Evolutionary conservation across 352 stramenopile genomes (phyloP), one percentile per base, ranked within the genome.

Genomic region (Phytophthora tentaculata): DNA sequence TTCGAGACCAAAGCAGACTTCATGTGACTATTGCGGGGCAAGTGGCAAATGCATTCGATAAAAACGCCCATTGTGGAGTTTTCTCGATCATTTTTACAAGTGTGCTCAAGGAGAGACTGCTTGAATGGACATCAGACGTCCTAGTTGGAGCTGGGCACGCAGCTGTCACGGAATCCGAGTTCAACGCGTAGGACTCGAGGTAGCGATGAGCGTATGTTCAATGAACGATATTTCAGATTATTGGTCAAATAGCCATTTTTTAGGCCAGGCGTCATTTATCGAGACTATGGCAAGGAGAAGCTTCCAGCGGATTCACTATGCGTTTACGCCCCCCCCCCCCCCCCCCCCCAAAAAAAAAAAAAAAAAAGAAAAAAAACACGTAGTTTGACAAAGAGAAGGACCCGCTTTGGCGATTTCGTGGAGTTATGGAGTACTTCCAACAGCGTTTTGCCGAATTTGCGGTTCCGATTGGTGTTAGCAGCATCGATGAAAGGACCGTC

Each of bases 401-500:
- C 17, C 43, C 60, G 1, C 32, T 24, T 65, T 70, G 62, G 62
- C 47, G 19, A 1, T 29, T 37, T 6, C n/a, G 39, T 12, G 20
- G 24, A 2, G 23, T 65, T 13, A 29, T 70, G 20, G 20, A 55
- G 8, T 41, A 61, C 26, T 70, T 57, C 29, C 48, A 70, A 23
- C 8, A 56, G n/a, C 13, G 22, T 0, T 70, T 61, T 17, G 54
- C 55, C 14, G 41, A 45, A 4, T 61, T 53, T 44, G 54, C 48
- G 1, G 37, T 64, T 2, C 62, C 45, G 6, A 22, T 44, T 49
- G 61, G 61, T n/a, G 45, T 63, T 5, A 69, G 35, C 17, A 64
- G 54, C 16, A 59, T 69, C 6, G 54, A 69, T 14, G 47, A 64
- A 20, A 56, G 9, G 32, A 39, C 32, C 10, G 32, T 39, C 6